Conservation (phyloP, 2,329 filamentous ascomycete species). For the Cladophialophora psammophila region DNA sequence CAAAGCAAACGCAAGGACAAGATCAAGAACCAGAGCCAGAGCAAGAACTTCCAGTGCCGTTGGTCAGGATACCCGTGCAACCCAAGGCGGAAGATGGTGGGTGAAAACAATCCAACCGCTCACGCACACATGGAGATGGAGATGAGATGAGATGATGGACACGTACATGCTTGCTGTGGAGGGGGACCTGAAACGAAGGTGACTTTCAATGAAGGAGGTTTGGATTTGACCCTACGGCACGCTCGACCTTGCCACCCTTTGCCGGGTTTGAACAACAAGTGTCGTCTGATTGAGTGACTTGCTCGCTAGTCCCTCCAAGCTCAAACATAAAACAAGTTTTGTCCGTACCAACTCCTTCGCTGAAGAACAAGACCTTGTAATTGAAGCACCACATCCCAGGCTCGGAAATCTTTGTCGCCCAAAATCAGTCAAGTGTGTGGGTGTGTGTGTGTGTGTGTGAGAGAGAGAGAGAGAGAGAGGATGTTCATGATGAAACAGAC, state of each 20-base stretch:
- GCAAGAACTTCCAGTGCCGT: conserved; percentile 34
- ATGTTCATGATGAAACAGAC: conserved; percentile 9
- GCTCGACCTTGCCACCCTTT: background rate
- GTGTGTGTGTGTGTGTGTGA: too few species aligned
- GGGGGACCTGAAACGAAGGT: too few species aligned
- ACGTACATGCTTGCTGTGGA: too few species aligned
- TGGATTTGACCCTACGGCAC: background rate
- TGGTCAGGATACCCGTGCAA: conserved; percentile 40
- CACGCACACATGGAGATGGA: too few species aligned
- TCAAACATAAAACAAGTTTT: conserved; percentile 2
- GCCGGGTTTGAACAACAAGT: background rate
- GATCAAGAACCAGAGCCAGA: background rate
- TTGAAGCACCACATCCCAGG: background rate
- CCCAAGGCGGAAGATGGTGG: conserved; percentile 24
- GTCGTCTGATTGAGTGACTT: background rate
- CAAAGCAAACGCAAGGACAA: background rate
- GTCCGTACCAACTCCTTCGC: conserved; percentile 6
- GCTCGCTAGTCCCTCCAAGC: background rate
- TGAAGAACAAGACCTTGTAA: conserved; percentile 2
- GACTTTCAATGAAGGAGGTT: background rate
- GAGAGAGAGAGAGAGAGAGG: background rate
- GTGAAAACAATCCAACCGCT: background rate
- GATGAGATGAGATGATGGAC: too few species aligned
- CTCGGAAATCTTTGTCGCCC: background rate
- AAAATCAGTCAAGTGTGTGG: background rate